These are phyloP conservation scores for Ceriops tagal DNA, from an alignment of 345 rosid genomes.

Conservation along the genomic window DNA sequence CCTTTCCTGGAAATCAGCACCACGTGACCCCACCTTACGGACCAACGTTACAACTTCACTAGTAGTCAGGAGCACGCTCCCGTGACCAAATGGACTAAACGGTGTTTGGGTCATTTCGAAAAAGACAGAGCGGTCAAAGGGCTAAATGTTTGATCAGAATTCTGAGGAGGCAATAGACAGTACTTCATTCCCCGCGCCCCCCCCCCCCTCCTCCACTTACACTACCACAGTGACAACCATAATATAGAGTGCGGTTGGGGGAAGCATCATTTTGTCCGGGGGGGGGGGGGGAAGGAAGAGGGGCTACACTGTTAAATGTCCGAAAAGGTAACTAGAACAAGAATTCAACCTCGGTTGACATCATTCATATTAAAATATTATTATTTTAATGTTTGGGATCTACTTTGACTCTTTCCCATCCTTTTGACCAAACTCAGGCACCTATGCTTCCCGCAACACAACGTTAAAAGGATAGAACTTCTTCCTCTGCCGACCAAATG, in stretches of 20 bases:
- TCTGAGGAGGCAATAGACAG: neutral
- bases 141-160: neutral
- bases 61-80: neutral
- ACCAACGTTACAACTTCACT: no score
- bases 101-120: slow-evolving; percentile 12
- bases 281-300: slow-evolving; percentile 11
- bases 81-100: neutral
- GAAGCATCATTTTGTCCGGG: slow-evolving; percentile 38
- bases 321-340: no score
- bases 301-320: neutral
- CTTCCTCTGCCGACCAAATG: no score
- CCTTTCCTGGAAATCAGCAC: slow-evolving; percentile 33
- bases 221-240: neutral
- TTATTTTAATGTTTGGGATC: neutral
- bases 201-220: neutral
- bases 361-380: no score
- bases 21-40: slow-evolving; percentile 18
- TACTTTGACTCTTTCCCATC: slow-evolving; percentile 33
- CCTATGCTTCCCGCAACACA: neutral
- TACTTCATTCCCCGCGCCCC: neutral
- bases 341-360: no score
- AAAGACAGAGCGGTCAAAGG: slow-evolving; percentile 32
- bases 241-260: slow-evolving; percentile 31
- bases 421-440: slow-evolving; percentile 23
- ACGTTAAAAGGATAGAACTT: no score